Evolutionary conservation across 148 eudicot genomes (phyloP).

Genomic region (Rhododendron simsii): DNA sequence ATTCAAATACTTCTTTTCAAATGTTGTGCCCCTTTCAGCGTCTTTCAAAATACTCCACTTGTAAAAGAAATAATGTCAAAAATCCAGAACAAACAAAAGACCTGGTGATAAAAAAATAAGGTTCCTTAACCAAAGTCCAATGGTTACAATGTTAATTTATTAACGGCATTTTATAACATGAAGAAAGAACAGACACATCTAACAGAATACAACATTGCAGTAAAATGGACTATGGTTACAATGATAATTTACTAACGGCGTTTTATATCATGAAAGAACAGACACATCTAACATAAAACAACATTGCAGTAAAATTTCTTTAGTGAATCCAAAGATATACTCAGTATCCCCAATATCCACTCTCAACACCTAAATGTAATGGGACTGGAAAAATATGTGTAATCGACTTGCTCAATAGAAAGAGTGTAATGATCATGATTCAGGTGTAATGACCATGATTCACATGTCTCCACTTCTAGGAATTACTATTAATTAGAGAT

Average conservation of each 20-base stretch:
- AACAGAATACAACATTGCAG: background rate
- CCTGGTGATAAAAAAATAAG: background rate
- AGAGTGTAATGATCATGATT: background rate
- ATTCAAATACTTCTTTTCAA: background rate
- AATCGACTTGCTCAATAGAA: background rate
- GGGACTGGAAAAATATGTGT: background rate
- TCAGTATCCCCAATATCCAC: background rate
- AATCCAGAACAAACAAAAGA: background rate
- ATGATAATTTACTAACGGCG: background rate
- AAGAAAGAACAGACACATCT: background rate
- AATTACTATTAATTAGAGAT: background rate
- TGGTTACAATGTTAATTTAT: background rate
- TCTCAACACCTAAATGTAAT: background rate
- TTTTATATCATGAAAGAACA: background rate
- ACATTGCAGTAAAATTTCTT: background rate
- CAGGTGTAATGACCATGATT: background rate
- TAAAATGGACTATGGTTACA: background rate
- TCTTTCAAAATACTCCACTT: background rate
- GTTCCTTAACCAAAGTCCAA: background rate
- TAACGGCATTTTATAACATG: background rate
- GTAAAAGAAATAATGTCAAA: background rate
- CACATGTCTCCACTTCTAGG: background rate
- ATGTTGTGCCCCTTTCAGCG: background rate
- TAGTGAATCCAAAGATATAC: background rate
- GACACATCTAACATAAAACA: background rate